phyloP scores from a whole-genome alignment of 768 basidiomycete species.

The Gymnopilus dilepis region DNA sequence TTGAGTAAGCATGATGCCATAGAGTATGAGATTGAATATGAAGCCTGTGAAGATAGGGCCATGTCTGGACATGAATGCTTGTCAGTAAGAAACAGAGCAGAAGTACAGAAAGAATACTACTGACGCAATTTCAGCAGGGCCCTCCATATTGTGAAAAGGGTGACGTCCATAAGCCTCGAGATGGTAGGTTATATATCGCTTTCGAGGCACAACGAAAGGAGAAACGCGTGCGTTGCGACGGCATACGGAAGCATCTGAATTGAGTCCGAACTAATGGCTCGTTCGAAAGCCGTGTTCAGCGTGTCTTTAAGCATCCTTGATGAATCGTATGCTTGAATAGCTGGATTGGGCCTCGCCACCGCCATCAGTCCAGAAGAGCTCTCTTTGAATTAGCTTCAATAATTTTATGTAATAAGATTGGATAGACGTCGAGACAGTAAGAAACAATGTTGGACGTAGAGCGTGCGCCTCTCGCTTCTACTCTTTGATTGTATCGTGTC shows the following conservation, averaged over 20 bases:
- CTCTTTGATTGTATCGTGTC: too few relatives aligned
- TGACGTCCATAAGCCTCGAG: neutral
- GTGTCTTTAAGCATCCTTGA: too few relatives aligned
- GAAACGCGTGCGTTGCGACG: too few relatives aligned
- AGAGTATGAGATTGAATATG: slow-evolving; percentile 49
- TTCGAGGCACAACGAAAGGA: neutral
- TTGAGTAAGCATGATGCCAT: slow-evolving; percentile 56
- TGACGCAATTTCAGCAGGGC: slow-evolving; percentile 42
- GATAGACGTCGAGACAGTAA: too few relatives aligned
- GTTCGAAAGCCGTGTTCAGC: too few relatives aligned
- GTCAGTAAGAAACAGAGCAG: neutral
- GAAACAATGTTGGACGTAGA: too few relatives aligned
- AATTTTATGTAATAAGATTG: too few relatives aligned
- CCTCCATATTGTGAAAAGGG: slow-evolving; percentile 18
- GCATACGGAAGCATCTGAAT: too few relatives aligned
- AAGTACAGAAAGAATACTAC: slow-evolving; percentile 13
- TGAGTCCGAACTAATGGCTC: too few relatives aligned
- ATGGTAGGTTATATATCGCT: neutral
- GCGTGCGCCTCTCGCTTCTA: too few relatives aligned
- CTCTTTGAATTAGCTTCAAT: too few relatives aligned
- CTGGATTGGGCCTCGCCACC: neutral
- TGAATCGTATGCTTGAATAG: too few relatives aligned
- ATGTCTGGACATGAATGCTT: slow-evolving; percentile 38
- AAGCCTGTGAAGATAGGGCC: slow-evolving; percentile 57
- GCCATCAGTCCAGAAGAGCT: neutral